Evolutionary conservation across 441 rosid species (phyloP).

Genomic region (Hypseocharis bilobata): DNA sequence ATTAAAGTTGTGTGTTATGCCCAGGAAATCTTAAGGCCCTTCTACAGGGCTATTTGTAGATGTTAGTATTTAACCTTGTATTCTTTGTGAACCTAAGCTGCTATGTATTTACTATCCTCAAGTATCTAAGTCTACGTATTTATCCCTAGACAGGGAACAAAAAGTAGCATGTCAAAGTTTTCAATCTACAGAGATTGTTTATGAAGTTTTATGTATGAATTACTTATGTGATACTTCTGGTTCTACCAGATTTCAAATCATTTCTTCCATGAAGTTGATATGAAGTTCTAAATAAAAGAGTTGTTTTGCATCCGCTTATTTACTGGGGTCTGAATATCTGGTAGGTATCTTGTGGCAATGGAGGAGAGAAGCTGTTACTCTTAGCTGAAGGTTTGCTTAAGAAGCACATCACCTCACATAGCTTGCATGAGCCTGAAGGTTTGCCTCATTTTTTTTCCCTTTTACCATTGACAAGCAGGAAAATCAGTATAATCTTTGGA

Average conservation of each 20-base stretch:
- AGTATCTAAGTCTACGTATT: neutral
- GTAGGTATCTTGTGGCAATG: conserved; percentile 80
- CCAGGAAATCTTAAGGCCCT: no score
- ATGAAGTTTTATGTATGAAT: neutral
- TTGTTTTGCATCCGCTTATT: conserved; percentile 13
- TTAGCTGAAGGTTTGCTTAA: conserved; percentile 88
- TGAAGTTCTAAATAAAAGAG: neutral
- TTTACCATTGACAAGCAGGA: neutral
- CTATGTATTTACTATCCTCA: neutral
- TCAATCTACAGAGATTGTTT: neutral
- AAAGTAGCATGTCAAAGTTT: neutral
- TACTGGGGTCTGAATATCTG: conserved; percentile 17
- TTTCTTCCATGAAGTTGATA: neutral
- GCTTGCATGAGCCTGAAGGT: conserved; percentile 99
- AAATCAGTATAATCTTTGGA: neutral
- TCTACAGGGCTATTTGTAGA: no score
- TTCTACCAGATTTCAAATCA: neutral
- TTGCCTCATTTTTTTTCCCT: conserved; percentile 12
- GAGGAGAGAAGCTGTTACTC: conserved; percentile 71
- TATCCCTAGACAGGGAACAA: neutral
- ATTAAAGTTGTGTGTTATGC: no score
- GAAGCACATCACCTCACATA: conserved; percentile 81
- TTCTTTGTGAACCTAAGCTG: neutral
- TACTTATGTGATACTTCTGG: neutral
- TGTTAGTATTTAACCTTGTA: neutral